phyloP scores from a whole-genome alignment of 129 eudicot genomes.

The Chrysanthemum seticuspe region DNA sequence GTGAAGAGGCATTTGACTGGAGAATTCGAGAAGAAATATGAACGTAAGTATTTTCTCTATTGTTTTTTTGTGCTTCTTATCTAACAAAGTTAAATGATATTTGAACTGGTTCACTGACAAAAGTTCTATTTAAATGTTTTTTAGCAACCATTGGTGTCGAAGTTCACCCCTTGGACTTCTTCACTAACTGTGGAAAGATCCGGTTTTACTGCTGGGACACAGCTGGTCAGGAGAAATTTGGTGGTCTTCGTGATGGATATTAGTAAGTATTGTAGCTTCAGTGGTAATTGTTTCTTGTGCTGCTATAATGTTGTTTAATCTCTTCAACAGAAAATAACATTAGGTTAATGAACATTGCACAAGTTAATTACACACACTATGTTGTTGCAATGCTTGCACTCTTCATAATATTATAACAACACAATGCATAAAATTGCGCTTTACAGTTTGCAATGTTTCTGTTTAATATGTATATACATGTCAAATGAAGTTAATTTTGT shows the following conservation, averaged over 20 bases:
- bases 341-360: neutral
- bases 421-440: neutral
- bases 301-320: too few species aligned
- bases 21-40: conserved; percentile 63
- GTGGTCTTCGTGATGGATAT: conserved; percentile 63
- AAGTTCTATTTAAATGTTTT: neutral
- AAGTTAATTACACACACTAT: neutral
- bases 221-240: conserved; percentile 76
- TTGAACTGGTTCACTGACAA: neutral
- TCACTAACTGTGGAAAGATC: conserved; percentile 66
- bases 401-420: neutral
- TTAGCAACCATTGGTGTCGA: conserved; percentile 77
- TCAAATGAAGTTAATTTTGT: neutral
- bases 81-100: too few species aligned
- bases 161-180: conserved; percentile 74
- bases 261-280: conserved; percentile 31
- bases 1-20: conserved; percentile 61
- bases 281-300: too few species aligned
- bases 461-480: neutral
- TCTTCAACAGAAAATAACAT: neutral
- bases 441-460: neutral
- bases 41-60: conserved; percentile 34
- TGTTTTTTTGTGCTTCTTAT: too few species aligned
- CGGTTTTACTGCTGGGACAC: conserved; percentile 80
- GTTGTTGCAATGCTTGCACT: neutral